These are phyloP conservation scores for Penicillium antarcticum DNA, from an alignment of 495 filamentous ascomycete genomes.

Conservation along the genomic window DNA sequence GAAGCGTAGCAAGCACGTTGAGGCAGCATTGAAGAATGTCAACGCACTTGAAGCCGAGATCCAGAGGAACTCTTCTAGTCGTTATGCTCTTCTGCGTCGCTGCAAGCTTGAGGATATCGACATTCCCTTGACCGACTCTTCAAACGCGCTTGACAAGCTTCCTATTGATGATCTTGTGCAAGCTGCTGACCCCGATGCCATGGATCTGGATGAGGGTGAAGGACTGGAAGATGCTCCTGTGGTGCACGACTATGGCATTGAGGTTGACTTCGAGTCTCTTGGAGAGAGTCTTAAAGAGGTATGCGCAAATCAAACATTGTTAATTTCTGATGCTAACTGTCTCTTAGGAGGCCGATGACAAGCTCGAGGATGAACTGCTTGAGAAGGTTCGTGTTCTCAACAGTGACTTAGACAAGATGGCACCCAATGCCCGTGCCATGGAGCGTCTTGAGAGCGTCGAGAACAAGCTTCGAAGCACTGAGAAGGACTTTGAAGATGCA, in stretches of 20 bases:
- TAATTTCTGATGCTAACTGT: slow-evolving; percentile 21
- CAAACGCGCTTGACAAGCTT: slow-evolving; percentile 72
- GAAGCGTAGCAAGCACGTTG: slow-evolving; percentile 78
- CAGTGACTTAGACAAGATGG: slow-evolving; percentile 82
- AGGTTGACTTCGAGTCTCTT: slow-evolving; percentile 81
- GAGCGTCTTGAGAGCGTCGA: slow-evolving; percentile 87
- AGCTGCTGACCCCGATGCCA: slow-evolving; percentile 66
- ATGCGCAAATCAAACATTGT: slow-evolving; percentile 19
- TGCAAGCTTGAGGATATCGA: slow-evolving; percentile 94
- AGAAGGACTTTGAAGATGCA: slow-evolving; percentile 85
- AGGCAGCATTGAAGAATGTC: slow-evolving; percentile 73
- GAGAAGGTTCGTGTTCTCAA: slow-evolving; percentile 73
- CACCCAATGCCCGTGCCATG: slow-evolving; percentile 92
- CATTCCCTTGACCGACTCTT: slow-evolving; percentile 73
- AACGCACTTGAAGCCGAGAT: slow-evolving; percentile 74
- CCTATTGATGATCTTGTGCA: slow-evolving; percentile 82
- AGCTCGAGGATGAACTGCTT: slow-evolving; percentile 72
- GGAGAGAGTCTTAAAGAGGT: slow-evolving; percentile 83
- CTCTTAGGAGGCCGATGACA: slow-evolving; percentile 60
- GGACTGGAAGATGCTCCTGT: slow-evolving; percentile 39
- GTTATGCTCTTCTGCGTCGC: slow-evolving; percentile 78
- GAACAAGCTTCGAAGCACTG: slow-evolving; percentile 76
- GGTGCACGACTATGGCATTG: slow-evolving; percentile 87
- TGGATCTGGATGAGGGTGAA: slow-evolving; percentile 78
- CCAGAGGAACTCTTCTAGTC: slow-evolving; percentile 74